A percentile compares a stretch with the other conserved stretches of the same genome.
phyloP scores from a whole-genome alignment of 192 early-diverging fungal genomes.

The Linnemannia hyalina region DNA sequence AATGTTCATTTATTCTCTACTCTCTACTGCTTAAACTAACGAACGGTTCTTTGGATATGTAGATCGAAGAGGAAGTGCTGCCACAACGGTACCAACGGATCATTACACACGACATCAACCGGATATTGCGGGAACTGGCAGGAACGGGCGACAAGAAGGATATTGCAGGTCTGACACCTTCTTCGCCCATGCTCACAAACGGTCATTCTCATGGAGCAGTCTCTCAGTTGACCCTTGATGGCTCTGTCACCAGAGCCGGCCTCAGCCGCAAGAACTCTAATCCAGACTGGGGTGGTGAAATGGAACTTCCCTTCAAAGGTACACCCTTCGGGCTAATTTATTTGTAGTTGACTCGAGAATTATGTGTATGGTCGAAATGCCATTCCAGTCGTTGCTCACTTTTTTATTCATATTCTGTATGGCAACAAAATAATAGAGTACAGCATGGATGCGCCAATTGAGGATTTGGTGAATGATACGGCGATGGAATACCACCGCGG shows the following conservation, averaged over 20 bases:
- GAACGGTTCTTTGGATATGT: background rate
- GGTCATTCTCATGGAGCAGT: background rate
- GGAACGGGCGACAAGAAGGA: conserved; percentile 71
- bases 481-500: conserved; percentile 75
- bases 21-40: background rate
- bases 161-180: conserved; percentile 63
- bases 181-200: conserved; percentile 44
- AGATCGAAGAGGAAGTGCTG: conserved; percentile 87
- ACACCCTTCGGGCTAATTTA: background rate
- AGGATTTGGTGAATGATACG: conserved; percentile 79
- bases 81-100: conserved; percentile 79
- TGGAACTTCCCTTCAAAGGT: conserved; percentile 52
- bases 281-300: conserved; percentile 30
- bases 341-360: background rate
- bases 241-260: conserved; percentile 1
- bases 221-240: conserved; percentile 36
- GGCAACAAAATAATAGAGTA: conserved; percentile 52
- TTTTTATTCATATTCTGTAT: background rate
- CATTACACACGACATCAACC: conserved; percentile 87
- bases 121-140: conserved; percentile 81
- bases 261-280: conserved; percentile 38
- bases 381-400: background rate
- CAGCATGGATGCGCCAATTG: conserved; percentile 71
- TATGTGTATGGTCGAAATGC: background rate
- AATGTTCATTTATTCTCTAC: background rate